Evolutionary conservation across 106 monocot species (phyloP), one percentile per base, ranked within the genome.

Genomic region (Ottelia alismoides): DNA sequence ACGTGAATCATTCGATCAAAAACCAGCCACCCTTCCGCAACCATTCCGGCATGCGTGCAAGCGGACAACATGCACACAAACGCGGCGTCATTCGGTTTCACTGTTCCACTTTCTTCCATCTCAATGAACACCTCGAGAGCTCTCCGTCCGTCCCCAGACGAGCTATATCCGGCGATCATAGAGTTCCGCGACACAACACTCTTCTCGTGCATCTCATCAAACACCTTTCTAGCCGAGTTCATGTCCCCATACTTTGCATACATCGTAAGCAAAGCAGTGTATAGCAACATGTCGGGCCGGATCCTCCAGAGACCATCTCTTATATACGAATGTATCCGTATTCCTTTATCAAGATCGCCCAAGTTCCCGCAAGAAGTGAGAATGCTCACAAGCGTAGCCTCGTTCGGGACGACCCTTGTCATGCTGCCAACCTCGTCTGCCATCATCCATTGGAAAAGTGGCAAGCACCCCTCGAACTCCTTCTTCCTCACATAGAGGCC

Each of bases 221-320:
- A 87, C 14, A 87, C 45, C 27, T 72, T 58, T 31, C 30, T 59
- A 4, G 87, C 81, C 0, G 52, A 44, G 1, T 64, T 63, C 70
- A 78, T 78, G 14, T 40, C 82, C 6, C 87, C 82, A 20, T 82
- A 88, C 53, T 82, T 92, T 16, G 78, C 61, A 56, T 92, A 92
- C 92, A 92, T 92, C 2, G 78, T 79, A 18, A 92, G 32, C 9
- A 92, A 54, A 0, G 85, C 58, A 2, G 85, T 85, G 40, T 30
- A 76, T 0, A 92, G 68, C 11, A 92, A 61, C 22, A 92, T 62
- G 45, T 92, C 85, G 17, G 47, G 44, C 10, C 70, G 49, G 2
- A 1, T 5, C 20, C 5, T 1, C 3, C 10, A 24, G 5, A 29
- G 20, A 2, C 45, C 27, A 3, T 64, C 63, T 2, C 20, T 44